These are phyloP conservation scores for Penicillium nucicola DNA, from an alignment of 495 filamentous ascomycete species.

Conservation along the genomic window DNA sequence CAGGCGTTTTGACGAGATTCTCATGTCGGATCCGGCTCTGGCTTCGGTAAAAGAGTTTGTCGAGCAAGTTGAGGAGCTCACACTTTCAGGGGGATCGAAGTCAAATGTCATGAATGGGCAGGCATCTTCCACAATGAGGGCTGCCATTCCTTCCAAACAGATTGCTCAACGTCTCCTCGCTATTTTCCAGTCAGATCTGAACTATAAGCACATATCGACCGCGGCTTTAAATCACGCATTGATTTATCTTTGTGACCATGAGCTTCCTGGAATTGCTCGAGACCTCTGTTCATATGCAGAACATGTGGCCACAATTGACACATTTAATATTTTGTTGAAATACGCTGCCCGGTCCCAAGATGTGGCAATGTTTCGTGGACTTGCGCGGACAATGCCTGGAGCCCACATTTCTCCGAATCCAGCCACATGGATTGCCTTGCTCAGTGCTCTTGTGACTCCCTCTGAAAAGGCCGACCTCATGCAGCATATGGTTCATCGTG, in stretches of 20 bases:
- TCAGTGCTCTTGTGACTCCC: conserved; percentile 30
- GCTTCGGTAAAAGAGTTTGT: conserved; percentile 29
- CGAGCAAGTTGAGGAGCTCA: conserved; percentile 35
- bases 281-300: conserved; percentile 28
- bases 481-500: conserved; percentile 31
- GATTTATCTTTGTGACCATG: conserved; percentile 31
- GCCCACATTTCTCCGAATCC: conserved; percentile 35
- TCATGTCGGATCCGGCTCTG: conserved; percentile 1
- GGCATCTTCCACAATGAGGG: too few species aligned
- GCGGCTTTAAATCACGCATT: conserved; percentile 41
- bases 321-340: conserved; percentile 44
- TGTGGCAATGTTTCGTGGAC: conserved; percentile 24
- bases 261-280: conserved; percentile 25
- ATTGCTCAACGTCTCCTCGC: conserved; percentile 16
- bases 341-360: conserved; percentile 34
- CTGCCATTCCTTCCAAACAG: not conserved
- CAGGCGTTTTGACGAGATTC: conserved; percentile 11
- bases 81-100: not conserved
- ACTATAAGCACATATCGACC: conserved; percentile 31
- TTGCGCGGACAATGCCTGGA: conserved; percentile 33
- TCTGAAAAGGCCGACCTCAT: conserved; percentile 30
- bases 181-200: conserved; percentile 23
- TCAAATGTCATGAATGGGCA: not conserved
- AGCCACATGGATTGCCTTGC: conserved; percentile 43
- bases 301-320: conserved; percentile 36